Percentiles rank a stretch among this genome's conserved stretches.
phyloP scores from a whole-genome alignment of 495 filamentous ascomycete species.

The Xylaria telfairii region DNA sequence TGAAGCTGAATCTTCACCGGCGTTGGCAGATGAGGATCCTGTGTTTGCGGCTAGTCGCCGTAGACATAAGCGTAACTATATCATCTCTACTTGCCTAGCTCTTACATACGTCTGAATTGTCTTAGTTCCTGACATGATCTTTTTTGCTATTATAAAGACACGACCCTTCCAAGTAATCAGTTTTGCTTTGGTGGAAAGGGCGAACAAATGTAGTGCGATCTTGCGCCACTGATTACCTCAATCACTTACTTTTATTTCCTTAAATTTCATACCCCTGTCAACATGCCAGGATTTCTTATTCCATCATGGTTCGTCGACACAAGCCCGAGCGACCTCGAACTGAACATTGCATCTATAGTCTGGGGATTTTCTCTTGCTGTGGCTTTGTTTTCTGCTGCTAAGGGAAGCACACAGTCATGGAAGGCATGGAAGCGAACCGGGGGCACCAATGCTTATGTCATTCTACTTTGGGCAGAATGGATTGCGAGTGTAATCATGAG shows the following conservation, averaged over 20 bases:
- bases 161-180: no score
- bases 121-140: no score
- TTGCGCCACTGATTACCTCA: neutral
- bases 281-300: conserved; percentile 29
- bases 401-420: conserved; percentile 37
- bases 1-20: no score
- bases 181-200: no score
- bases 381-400: conserved; percentile 28
- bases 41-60: no score
- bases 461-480: conserved; percentile 42
- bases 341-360: conserved; percentile 39
- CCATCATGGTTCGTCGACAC: conserved; percentile 33
- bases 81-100: no score
- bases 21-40: no score
- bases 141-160: no score
- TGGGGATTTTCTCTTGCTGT: conserved; percentile 39
- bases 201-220: neutral
- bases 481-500: conserved; percentile 24
- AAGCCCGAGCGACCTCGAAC: conserved; percentile 14
- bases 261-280: neutral
- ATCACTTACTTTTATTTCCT: neutral
- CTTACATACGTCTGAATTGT: no score
- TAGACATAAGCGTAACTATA: no score
- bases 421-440: conserved; percentile 28
- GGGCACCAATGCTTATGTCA: conserved; percentile 34